Evolutionary conservation across 2,329 filamentous ascomycete genomes (phyloP).

Genomic region (Dactylonectria macrodidyma): DNA sequence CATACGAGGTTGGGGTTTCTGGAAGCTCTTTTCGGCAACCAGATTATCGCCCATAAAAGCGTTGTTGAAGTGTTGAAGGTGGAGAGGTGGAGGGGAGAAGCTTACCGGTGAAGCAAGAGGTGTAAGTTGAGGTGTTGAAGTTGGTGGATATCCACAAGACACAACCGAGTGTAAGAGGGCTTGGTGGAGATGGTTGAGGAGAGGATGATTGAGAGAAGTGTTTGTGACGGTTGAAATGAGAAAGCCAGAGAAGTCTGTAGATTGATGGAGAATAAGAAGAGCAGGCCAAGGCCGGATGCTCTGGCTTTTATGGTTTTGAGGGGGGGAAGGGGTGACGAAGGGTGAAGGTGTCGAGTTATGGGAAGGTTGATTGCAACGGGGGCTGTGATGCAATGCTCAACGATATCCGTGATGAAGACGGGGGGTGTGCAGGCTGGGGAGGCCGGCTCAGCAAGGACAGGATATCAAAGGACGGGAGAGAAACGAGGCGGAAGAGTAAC

Average conservation of each 20-base stretch:
- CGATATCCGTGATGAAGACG: constrained; percentile 36
- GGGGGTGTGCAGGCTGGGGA: constrained; percentile 35
- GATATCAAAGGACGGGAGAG: constrained; percentile 45
- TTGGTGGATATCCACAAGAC: neutral
- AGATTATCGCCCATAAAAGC: neutral
- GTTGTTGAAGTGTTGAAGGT: neutral
- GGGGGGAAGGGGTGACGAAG: neutral
- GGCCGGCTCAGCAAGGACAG: constrained; percentile 40
- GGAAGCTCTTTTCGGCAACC: neutral
- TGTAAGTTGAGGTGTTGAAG: constrained; percentile 7
- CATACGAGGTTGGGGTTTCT: neutral
- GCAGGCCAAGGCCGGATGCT: constrained; percentile 5
- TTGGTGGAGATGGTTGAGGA: constrained; percentile 17
- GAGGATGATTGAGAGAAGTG: constrained; percentile 1
- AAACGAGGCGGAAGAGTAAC: constrained; percentile 44
- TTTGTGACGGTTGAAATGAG: constrained; percentile 13
- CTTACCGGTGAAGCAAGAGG: constrained; percentile 13
- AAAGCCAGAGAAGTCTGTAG: constrained; percentile 14
- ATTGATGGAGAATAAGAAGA: constrained; percentile 22
- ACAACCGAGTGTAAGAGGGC: constrained; percentile 25
- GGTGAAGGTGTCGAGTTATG: constrained; percentile 28
- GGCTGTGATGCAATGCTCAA: constrained; percentile 36
- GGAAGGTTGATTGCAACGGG: constrained; percentile 41
- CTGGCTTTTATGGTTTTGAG: constrained; percentile 27
- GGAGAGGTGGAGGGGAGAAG: neutral